Evolutionary conservation across 768 basidiomycete species (phyloP).

Genomic region (Thelephora aurantiotincta): DNA sequence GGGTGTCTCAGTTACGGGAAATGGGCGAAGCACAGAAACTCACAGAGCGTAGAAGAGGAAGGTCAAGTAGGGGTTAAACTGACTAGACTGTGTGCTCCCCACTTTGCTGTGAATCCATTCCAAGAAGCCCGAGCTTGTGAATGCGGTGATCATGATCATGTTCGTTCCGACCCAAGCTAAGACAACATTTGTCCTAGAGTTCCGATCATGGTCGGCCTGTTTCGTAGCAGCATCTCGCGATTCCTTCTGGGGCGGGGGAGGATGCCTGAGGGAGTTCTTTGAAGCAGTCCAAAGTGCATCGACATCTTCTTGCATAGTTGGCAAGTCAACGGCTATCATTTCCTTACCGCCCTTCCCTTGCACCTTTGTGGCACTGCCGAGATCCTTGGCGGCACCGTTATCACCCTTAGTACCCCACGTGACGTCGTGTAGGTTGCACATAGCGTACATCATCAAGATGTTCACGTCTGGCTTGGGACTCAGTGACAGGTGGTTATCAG

Average conservation of each 20-base stretch:
- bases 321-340: constrained; percentile 75
- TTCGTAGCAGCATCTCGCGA: constrained; percentile 81
- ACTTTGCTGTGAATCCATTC: constrained; percentile 48
- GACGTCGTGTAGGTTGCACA: constrained; percentile 86
- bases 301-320: constrained; percentile 73
- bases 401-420: constrained; percentile 92
- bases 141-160: constrained; percentile 66
- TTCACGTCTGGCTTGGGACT: constrained; percentile 40
- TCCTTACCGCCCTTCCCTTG: constrained; percentile 77
- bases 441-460: constrained; percentile 89
- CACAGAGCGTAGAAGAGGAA: constrained; percentile 63
- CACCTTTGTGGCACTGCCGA: constrained; percentile 83
- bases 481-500: constrained; percentile 3
- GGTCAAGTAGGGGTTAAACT: constrained; percentile 82
- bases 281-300: constrained; percentile 80
- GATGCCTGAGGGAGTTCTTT: constrained; percentile 50
- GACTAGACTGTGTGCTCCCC: constrained; percentile 28
- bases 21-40: constrained; percentile 8
- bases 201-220: constrained; percentile 77
- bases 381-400: constrained; percentile 76
- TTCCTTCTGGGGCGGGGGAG: constrained; percentile 60
- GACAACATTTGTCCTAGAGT: constrained; percentile 75
- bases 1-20: background rate
- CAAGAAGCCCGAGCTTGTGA: constrained; percentile 66
- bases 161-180: constrained; percentile 76